Conservation (phyloP, 148 eudicot species). For the Cornus kousa region DNA sequence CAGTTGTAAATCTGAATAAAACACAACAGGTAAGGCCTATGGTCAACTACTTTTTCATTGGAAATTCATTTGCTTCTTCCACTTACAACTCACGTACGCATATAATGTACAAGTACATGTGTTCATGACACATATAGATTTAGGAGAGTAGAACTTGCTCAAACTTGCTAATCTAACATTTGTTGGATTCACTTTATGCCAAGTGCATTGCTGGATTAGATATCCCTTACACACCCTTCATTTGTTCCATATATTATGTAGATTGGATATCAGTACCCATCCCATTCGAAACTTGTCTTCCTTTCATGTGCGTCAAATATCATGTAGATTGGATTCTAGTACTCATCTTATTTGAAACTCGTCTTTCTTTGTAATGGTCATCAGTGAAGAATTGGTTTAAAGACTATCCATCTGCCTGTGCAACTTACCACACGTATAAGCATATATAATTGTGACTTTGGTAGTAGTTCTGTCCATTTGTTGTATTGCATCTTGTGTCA, state of each 20-base stretch:
- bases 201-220: not conserved
- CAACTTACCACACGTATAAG: not conserved
- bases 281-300: no score
- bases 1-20: slow-evolving; percentile 72
- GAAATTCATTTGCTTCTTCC: slow-evolving; percentile 7
- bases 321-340: not conserved
- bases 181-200: not conserved
- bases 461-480: no score
- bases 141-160: not conserved
- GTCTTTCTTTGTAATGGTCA: not conserved
- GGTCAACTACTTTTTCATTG: not conserved
- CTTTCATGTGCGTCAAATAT: no score
- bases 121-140: not conserved
- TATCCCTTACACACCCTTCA: not conserved
- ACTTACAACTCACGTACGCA: not conserved
- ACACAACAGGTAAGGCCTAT: slow-evolving; percentile 43
- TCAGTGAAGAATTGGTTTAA: not conserved
- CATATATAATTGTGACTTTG: not conserved
- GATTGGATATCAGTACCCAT: not conserved
- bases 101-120: not conserved
- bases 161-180: not conserved
- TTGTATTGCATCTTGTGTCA: not conserved
- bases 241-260: not conserved
- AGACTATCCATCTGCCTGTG: no score
- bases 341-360: not conserved